phyloP scores from a whole-genome alignment of 306 rosid genomes.

The Inga leiocalycina region DNA sequence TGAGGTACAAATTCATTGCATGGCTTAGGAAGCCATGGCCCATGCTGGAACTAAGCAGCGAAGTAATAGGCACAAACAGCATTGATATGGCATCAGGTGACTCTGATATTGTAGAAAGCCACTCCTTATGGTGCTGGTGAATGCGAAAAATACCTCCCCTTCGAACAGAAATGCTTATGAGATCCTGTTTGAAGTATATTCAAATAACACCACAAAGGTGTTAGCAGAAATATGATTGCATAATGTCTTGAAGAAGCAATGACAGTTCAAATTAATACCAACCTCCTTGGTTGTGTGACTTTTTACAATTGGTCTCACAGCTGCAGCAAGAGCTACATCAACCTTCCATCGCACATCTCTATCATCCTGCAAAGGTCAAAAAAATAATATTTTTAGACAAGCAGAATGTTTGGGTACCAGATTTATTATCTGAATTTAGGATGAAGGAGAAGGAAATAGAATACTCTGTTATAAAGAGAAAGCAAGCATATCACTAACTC shows the following conservation, averaged over 20 bases:
- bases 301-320: conserved; percentile 38
- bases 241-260: neutral
- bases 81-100: conserved; percentile 59
- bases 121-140: conserved; percentile 54
- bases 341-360: conserved; percentile 35
- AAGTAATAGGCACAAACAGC: conserved; percentile 65
- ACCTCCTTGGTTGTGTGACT: conserved; percentile 50
- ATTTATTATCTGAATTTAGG: too few relatives aligned
- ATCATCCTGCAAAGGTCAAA: conserved; percentile 37
- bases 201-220: neutral
- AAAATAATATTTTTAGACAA: neutral
- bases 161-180: conserved; percentile 39
- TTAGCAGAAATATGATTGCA: neutral
- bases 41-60: conserved; percentile 49
- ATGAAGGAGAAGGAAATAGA: too few relatives aligned
- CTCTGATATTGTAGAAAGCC: conserved; percentile 66
- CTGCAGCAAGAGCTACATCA: conserved; percentile 31
- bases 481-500: too few relatives aligned
- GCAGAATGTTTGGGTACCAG: neutral
- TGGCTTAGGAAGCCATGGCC: conserved; percentile 61
- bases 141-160: conserved; percentile 57
- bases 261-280: conserved; percentile 23
- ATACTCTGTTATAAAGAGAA: too few relatives aligned
- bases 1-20: conserved; percentile 64
- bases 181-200: conserved; percentile 42